A percentile compares a stretch with the other conserved stretches of the same genome.
Evolutionary conservation across 2,329 filamentous ascomycete species (phyloP).

Genomic region (Exophiala spinifera): DNA sequence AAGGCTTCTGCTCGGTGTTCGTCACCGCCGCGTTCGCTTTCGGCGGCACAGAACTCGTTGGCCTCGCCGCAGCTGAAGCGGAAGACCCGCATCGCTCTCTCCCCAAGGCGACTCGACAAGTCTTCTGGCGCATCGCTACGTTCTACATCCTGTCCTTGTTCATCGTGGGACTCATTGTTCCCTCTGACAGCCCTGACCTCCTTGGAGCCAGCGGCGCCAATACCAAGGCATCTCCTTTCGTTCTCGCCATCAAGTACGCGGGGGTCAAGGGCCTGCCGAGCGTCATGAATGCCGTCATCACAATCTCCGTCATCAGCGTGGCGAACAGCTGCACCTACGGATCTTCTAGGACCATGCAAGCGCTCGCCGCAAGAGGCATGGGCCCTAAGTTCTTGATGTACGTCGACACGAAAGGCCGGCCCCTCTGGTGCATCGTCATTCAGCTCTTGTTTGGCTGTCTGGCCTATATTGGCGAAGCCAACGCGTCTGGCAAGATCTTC

Average conservation of each 20-base stretch:
- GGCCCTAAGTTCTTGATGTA: constrained; percentile 74
- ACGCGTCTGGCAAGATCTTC: constrained; percentile 49
- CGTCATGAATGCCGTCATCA: constrained; percentile 90
- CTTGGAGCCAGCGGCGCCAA: constrained; percentile 60
- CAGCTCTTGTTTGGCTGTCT: constrained; percentile 69
- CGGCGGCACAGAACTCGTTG: constrained; percentile 61
- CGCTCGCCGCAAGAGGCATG: constrained; percentile 81
- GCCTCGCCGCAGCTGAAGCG: constrained; percentile 59
- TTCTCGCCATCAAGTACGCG: constrained; percentile 84
- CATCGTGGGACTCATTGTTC: constrained; percentile 78
- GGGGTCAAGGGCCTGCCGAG: constrained; percentile 78
- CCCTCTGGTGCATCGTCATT: constrained; percentile 67
- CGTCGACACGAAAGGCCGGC: constrained; percentile 78
- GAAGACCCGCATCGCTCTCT: constrained; percentile 64
- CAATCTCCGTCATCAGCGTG: constrained; percentile 84
- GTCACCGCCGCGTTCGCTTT: constrained; percentile 64
- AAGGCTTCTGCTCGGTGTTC: constrained; percentile 62
- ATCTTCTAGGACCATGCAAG: constrained; percentile 83
- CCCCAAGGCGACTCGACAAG: constrained; percentile 80
- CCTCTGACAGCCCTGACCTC: constrained; percentile 59
- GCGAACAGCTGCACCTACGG: constrained; percentile 91
- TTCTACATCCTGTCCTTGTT: constrained; percentile 85
- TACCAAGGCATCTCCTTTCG: constrained; percentile 80
- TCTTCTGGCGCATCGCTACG: constrained; percentile 91
- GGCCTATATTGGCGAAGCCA: constrained; percentile 69